phyloP scores from a whole-genome alignment of 306 rosid species.

The Castanea crenata region DNA sequence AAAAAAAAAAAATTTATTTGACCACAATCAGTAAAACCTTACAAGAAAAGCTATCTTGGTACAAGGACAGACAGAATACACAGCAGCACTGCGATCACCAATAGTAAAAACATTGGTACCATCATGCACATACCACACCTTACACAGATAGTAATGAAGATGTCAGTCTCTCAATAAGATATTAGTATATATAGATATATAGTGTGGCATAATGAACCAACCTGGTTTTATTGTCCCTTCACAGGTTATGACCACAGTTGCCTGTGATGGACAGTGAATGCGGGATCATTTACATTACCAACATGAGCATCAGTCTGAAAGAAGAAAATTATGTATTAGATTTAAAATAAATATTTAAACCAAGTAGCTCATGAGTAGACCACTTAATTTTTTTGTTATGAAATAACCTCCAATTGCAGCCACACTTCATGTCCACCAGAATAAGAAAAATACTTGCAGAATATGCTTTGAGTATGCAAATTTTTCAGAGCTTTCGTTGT shows the following conservation, averaged over 20 bases:
- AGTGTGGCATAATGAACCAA: not conserved
- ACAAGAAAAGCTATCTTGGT: constrained; percentile 22
- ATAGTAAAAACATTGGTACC: constrained; percentile 17
- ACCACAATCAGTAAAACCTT: constrained; percentile 8
- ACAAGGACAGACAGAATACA: constrained; percentile 40
- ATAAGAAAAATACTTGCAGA: constrained; percentile 22
- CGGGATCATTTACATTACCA: constrained; percentile 34
- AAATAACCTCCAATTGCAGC: constrained; percentile 15
- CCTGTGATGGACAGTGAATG: not conserved
- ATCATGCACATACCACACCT: constrained; percentile 41
- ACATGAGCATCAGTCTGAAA: constrained; percentile 31
- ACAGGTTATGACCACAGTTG: constrained; percentile 25
- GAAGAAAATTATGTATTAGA: constrained; percentile 9
- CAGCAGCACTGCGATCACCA: constrained; percentile 40
- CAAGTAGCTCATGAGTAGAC: not conserved
- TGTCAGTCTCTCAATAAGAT: constrained; percentile 10
- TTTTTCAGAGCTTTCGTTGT: not conserved
- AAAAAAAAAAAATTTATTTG: not conserved
- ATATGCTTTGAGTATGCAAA: constrained; percentile 27
- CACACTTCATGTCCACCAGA: not conserved
- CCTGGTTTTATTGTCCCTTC: constrained; percentile 30
- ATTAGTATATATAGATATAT: not conserved
- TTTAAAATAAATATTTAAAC: not conserved
- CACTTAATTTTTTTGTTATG: too few relatives aligned
- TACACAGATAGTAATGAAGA: constrained; percentile 8